Conservation (phyloP, 352 stramenopile genomes). For the Pythium periplocum region DNA sequence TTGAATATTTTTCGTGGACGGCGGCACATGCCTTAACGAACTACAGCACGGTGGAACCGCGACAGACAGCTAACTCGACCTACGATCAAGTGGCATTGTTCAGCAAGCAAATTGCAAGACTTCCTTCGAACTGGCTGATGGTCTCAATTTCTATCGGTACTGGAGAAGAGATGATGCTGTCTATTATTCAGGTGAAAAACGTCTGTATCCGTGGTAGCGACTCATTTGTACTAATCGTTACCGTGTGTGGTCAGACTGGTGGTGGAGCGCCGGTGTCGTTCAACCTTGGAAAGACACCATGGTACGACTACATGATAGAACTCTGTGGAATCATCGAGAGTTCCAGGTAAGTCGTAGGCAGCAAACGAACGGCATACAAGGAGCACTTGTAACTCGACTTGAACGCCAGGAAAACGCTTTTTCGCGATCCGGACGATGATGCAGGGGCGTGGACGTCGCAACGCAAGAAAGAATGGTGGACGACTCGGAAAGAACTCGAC, state of each 20-base stretch:
- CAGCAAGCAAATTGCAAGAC: not conserved
- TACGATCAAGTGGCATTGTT: too few relatives aligned
- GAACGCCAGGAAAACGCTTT: slow-evolving; percentile 41
- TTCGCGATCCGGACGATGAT: slow-evolving; percentile 49
- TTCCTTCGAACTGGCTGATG: slow-evolving; percentile 12
- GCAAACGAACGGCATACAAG: too few relatives aligned
- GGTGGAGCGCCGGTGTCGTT: slow-evolving; percentile 40
- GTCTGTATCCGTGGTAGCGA: too few relatives aligned
- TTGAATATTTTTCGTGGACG: not conserved
- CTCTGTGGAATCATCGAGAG: slow-evolving; percentile 43
- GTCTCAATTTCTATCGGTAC: slow-evolving; percentile 10
- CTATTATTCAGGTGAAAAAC: not conserved
- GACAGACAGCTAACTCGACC: too few relatives aligned
- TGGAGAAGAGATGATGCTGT: not conserved
- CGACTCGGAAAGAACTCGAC: slow-evolving; percentile 52
- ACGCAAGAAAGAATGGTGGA: slow-evolving; percentile 80
- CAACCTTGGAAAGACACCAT: slow-evolving; percentile 33
- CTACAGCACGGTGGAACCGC: slow-evolving; percentile 1
- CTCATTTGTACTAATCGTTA: slow-evolving; percentile 1
- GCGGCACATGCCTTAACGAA: slow-evolving; percentile 7
- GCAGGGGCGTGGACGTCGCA: slow-evolving; percentile 41
- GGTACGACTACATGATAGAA: slow-evolving; percentile 32
- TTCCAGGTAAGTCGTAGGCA: slow-evolving; percentile 33
- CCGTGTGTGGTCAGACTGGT: slow-evolving; percentile 29
- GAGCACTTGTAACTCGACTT: not conserved